Evolutionary conservation across 2,329 filamentous ascomycete species (phyloP).

Genomic region (Colletotrichum sp.): DNA sequence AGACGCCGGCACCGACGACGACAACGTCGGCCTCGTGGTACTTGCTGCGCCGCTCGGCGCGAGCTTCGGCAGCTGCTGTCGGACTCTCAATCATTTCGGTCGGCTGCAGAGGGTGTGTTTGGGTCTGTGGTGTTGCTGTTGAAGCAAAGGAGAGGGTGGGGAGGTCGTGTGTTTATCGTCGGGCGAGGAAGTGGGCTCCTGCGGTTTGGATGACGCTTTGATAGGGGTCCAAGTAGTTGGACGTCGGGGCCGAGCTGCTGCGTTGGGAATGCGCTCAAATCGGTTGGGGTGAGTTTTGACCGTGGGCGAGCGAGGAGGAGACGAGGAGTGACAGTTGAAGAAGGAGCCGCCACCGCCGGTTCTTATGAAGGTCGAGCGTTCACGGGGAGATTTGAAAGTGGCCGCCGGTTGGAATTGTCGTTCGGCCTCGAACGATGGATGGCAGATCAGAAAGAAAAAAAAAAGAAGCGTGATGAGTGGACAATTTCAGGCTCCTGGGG

Average conservation of each 20-base stretch:
- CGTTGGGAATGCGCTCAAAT: neutral
- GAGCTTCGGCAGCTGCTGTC: conserved; percentile 40
- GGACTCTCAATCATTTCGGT: conserved; percentile 33
- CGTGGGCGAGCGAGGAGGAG: neutral
- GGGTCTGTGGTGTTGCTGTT: neutral
- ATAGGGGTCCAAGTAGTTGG: neutral
- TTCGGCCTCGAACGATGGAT: conserved; percentile 13
- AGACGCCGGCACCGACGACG: conserved; percentile 88
- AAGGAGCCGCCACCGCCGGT: neutral
- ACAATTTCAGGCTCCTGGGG: neutral
- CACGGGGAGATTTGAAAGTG: neutral
- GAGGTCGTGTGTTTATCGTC: neutral
- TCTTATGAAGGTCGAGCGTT: neutral
- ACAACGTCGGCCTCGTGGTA: conserved; percentile 81
- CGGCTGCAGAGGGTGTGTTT: neutral
- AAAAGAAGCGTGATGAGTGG: conserved; percentile 11
- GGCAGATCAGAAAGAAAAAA: conserved; percentile 8
- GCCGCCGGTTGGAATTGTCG: conserved; percentile 1
- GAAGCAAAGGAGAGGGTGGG: neutral
- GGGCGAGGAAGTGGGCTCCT: neutral
- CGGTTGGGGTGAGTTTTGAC: neutral
- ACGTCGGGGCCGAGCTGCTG: neutral
- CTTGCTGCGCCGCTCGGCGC: conserved; percentile 51
- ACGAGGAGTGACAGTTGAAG: neutral
- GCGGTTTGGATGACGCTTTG: neutral